Evolutionary conservation across 2,329 filamentous ascomycete genomes (phyloP), one percentile per base, ranked within the genome.

Genomic region (Aspergillus transmontanensis): DNA sequence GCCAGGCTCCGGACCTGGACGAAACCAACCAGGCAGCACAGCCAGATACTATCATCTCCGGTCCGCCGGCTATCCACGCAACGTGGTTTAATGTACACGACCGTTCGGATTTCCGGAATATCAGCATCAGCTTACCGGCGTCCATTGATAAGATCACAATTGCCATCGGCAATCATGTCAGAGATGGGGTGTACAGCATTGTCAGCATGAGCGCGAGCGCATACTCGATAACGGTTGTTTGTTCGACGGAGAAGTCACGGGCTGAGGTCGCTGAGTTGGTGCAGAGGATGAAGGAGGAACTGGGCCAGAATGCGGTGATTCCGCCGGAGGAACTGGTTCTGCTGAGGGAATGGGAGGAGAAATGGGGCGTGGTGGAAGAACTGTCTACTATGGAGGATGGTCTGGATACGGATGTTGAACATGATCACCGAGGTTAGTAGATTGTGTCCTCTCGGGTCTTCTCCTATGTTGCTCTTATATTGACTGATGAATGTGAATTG

Each of bases 211-310:
- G 28, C 19, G 48, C 26, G 2, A 51, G 48, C 48, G 23, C 28
- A n/a, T 51, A 51, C 28, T 51, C 48, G 1, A 32, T 51, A 2
- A 51, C 48, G 3, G 48, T 51, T 7, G 48, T 51, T 7, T 51
- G 48, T 12, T 51, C 26, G 19, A 51, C 48, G 1, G 48, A 16
- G 14, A 30, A 14, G n/a, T 51, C 48, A 1, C 26, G 26, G 14
- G 48, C 12, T 2, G 48, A 30, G 48, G 6, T 51, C 85, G 83
- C 41, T 19, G 48, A 32, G 12, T 28, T n/a, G 6, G 48, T 51
- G 16, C 26, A 30, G 26, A 32, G 28, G 26, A 51, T 51, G 48
- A 28, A 51, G 48, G 14, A 28, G 6, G 26, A 32, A 12, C 16
- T 51, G 26, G 28, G 28, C 7, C 6, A 32, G 48, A n/a, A 51